Evolutionary conservation across 352 stramenopile species (phyloP).

Genomic region (Phytophthora cryptogea): DNA sequence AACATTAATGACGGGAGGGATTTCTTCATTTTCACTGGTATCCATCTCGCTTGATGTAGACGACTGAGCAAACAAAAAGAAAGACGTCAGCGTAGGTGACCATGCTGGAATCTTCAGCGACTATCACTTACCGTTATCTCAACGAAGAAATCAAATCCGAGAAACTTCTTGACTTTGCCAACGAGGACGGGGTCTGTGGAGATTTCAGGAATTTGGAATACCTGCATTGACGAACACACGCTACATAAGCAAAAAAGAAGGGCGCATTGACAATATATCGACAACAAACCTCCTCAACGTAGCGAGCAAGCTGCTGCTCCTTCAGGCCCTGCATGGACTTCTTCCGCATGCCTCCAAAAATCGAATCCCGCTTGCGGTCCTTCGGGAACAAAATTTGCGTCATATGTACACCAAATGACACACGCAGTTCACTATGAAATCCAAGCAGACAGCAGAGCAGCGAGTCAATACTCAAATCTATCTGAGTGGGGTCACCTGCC

Average conservation of each 20-base stretch:
- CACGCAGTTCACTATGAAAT: constrained; percentile 53
- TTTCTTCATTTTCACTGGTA: constrained; percentile 9
- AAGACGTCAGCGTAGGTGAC: background rate
- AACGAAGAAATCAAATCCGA: constrained; percentile 74
- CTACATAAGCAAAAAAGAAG: constrained; percentile 6
- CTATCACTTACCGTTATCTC: constrained; percentile 52
- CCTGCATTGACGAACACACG: constrained; percentile 21
- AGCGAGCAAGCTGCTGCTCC: constrained; percentile 73
- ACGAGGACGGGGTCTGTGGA: constrained; percentile 43
- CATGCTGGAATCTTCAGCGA: background rate
- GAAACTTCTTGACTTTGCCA: constrained; percentile 55
- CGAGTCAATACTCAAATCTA: constrained; percentile 5
- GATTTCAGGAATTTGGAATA: constrained; percentile 58
- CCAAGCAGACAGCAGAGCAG: constrained; percentile 4
- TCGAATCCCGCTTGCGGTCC: constrained; percentile 73
- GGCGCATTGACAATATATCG: constrained; percentile 1
- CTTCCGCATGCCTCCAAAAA: constrained; percentile 71
- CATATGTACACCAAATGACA: constrained; percentile 56
- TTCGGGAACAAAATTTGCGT: constrained; percentile 62
- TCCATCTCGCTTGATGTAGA: constrained; percentile 18
- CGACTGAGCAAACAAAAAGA: constrained; percentile 10
- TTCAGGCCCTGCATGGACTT: constrained; percentile 71
- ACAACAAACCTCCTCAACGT: constrained; percentile 58
- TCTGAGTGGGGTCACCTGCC: background rate
- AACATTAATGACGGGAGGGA: constrained; percentile 3